Percentiles rank a stretch among this genome's conserved stretches.
These are phyloP conservation scores for Russula ochroleuca DNA, from an alignment of 768 basidiomycete species.

Conservation along the genomic window DNA sequence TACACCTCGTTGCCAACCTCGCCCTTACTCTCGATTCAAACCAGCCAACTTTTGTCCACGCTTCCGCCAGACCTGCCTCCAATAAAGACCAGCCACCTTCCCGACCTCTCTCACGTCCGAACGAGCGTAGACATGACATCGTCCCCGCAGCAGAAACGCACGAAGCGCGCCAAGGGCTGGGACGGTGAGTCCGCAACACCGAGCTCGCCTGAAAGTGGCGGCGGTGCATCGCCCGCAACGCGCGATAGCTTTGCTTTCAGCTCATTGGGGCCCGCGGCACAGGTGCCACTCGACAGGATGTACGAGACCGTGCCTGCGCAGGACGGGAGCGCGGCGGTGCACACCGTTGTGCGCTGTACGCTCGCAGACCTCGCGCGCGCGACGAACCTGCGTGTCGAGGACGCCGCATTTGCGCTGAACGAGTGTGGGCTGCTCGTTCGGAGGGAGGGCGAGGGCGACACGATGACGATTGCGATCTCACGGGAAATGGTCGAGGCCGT, in stretches of 20 bases:
- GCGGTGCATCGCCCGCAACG: constrained; percentile 14
- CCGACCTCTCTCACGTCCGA: constrained; percentile 27
- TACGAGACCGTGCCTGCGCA: constrained; percentile 54
- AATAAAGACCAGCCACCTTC: constrained; percentile 44
- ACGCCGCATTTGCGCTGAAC: constrained; percentile 83
- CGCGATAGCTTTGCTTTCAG: constrained; percentile 16
- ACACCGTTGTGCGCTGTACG: constrained; percentile 64
- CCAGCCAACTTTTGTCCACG: constrained; percentile 54
- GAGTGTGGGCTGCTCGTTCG: constrained; percentile 74
- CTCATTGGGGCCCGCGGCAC: constrained; percentile 43
- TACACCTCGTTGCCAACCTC: neutral
- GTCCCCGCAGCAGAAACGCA: constrained; percentile 18
- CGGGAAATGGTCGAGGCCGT: constrained; percentile 65
- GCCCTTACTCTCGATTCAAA: constrained; percentile 2
- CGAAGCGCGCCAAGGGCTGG: constrained; percentile 52
- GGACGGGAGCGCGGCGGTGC: constrained; percentile 68
- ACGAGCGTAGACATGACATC: constrained; percentile 1
- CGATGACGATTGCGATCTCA: constrained; percentile 52
- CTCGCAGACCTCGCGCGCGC: constrained; percentile 74
- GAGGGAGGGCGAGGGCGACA: constrained; percentile 31
- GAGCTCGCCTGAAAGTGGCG: constrained; percentile 33
- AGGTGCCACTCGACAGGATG: constrained; percentile 38
- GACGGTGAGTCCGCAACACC: constrained; percentile 54
- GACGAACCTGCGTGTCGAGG: constrained; percentile 78
- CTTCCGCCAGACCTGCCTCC: constrained; percentile 51